A percentile compares a stretch with the other conserved stretches of the same genome.
Conservation (phyloP, 1,284 basidiomycete species). For the Schizopora paradoxa region DNA sequence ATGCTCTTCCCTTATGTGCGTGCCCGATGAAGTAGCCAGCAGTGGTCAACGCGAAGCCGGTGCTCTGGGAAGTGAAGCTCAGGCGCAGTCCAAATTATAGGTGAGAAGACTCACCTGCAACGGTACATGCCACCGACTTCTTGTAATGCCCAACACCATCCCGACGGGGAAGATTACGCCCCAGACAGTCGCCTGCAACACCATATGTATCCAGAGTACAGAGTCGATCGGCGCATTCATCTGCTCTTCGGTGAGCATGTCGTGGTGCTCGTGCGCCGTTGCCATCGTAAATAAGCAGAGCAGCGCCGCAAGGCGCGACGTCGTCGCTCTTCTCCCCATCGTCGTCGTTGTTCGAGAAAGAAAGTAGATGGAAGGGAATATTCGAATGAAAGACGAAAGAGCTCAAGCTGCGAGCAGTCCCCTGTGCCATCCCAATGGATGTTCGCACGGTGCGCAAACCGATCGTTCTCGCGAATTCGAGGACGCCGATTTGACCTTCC, state of each 20-base stretch:
- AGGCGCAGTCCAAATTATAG: slow-evolving; percentile 3
- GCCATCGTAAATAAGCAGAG: too few relatives aligned
- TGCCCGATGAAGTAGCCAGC: slow-evolving; percentile 77
- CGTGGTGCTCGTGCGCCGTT: slow-evolving; percentile 65
- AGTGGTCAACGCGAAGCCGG: slow-evolving; percentile 63
- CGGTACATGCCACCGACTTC: slow-evolving; percentile 83
- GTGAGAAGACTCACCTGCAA: slow-evolving; percentile 51
- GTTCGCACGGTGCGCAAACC: too few relatives aligned
- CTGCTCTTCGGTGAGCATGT: slow-evolving; percentile 58
- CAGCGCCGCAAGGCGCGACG: too few relatives aligned
- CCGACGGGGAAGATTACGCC: slow-evolving; percentile 79
- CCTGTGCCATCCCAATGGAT: too few relatives aligned
- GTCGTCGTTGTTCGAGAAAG: too few relatives aligned
- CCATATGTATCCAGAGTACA: slow-evolving; percentile 77
- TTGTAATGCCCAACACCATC: slow-evolving; percentile 79
- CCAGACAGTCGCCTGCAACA: slow-evolving; percentile 73
- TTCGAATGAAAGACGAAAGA: too few relatives aligned
- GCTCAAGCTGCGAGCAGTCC: too few relatives aligned
- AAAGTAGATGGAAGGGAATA: too few relatives aligned
- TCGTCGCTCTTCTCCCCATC: too few relatives aligned
- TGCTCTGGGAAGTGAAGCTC: slow-evolving; percentile 38
- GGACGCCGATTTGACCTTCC: too few relatives aligned
- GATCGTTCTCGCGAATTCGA: too few relatives aligned
- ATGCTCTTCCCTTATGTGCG: slow-evolving; percentile 72
- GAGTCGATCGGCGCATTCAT: slow-evolving; percentile 65